phyloP scores from a whole-genome alignment of 2,329 filamentous ascomycete species.

The Hansfordia pulvinata region DNA sequence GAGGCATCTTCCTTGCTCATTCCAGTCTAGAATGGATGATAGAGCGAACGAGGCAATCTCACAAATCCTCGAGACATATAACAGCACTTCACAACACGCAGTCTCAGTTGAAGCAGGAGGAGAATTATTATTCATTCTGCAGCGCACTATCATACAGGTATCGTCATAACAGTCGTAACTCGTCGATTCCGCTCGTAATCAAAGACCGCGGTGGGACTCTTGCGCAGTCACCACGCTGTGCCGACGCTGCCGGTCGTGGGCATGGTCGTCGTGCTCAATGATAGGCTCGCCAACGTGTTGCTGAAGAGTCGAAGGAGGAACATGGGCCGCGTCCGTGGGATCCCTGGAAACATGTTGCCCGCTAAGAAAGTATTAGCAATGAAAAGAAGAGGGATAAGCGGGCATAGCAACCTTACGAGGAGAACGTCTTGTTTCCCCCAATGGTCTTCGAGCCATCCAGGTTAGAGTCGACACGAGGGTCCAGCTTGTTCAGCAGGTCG shows the following conservation, averaged over 20 bases:
- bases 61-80: too few species aligned
- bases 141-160: too few species aligned
- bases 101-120: too few species aligned
- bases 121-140: too few species aligned
- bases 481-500: constrained; percentile 38
- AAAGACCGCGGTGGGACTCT: constrained; percentile 33
- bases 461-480: constrained; percentile 41
- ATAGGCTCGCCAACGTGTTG: constrained; percentile 30
- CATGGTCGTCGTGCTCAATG: constrained; percentile 28
- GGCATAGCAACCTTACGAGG: constrained; percentile 22
- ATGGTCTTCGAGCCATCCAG: constrained; percentile 39
- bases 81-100: too few species aligned
- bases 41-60: too few species aligned
- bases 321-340: constrained; percentile 41
- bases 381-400: constrained; percentile 3
- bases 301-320: constrained; percentile 38
- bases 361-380: constrained; percentile 1
- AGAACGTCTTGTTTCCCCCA: constrained; percentile 37
- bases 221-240: constrained; percentile 32
- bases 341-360: constrained; percentile 18
- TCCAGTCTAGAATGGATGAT: too few species aligned
- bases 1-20: too few species aligned
- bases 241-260: constrained; percentile 28
- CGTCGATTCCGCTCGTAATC: too few species aligned
- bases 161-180: too few species aligned